Evolutionary conservation across 2,329 filamentous ascomycete species (phyloP).

Genomic region (Periconia sp.): DNA sequence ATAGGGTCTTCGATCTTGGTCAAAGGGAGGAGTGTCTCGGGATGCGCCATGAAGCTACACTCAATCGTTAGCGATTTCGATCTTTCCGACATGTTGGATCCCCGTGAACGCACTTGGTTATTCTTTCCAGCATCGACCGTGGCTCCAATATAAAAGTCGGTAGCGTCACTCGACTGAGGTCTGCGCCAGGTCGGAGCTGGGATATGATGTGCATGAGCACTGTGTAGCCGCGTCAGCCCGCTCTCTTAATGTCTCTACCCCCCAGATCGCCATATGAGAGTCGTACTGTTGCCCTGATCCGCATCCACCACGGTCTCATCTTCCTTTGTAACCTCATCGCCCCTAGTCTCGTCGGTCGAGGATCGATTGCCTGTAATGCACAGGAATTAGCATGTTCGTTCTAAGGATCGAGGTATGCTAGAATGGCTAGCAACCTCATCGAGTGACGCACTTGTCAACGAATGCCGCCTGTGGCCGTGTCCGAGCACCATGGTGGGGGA

Average conservation of each 20-base stretch:
- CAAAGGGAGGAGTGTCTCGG: slow-evolving; percentile 91
- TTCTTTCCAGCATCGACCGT: slow-evolving; percentile 95
- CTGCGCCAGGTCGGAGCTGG: slow-evolving; percentile 91
- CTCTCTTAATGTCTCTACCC: background rate
- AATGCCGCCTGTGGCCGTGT: slow-evolving; percentile 55
- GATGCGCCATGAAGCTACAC: slow-evolving; percentile 96
- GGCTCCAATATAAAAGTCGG: slow-evolving; percentile 98
- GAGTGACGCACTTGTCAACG: slow-evolving; percentile 41
- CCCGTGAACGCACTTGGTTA: slow-evolving; percentile 83
- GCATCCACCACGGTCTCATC: slow-evolving; percentile 86
- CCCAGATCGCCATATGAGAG: background rate
- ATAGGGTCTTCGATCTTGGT: slow-evolving; percentile 86
- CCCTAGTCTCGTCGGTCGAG: slow-evolving; percentile 49
- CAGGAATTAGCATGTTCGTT: slow-evolving; percentile 23
- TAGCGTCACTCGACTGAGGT: slow-evolving; percentile 90
- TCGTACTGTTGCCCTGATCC: slow-evolving; percentile 90
- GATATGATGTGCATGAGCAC: slow-evolving; percentile 97
- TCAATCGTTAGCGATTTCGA: slow-evolving; percentile 27
- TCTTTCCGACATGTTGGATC: too few relatives aligned
- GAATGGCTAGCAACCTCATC: background rate
- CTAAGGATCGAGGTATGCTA: background rate
- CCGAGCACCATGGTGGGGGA: slow-evolving; percentile 57
- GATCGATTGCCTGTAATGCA: slow-evolving; percentile 45
- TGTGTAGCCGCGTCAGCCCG: slow-evolving; percentile 48
- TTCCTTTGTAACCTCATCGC: slow-evolving; percentile 51